Base-by-base conservation (phyloP, 306 rosid genomes). In the Fragaria ananassa region DNA sequence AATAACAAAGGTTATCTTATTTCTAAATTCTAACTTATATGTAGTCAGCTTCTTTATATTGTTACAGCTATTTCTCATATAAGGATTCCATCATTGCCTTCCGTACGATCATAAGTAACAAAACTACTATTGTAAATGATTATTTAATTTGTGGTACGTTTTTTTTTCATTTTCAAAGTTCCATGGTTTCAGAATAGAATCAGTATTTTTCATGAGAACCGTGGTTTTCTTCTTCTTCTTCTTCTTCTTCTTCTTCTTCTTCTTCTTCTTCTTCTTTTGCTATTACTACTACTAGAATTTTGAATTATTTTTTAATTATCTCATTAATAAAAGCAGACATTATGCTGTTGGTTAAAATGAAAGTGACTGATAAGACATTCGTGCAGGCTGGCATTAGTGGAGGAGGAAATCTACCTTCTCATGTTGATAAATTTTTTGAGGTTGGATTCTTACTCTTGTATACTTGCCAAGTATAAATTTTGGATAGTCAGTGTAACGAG, bases 371-470 rank as follows among this genome's bases (percentile, higher is more conserved):
- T 77, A 70, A 45, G 21, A 42, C 27, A 85, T 41, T 80, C 71
- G 19, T 87, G 88, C 90, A 93, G 98, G 98, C 96, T 76, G 96
- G 96, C 81, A 4, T 94, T 80, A 91, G 97, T 80, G 98, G 97
- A 75, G 98, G 98, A 50, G 95, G 96, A 65, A 91, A 89, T 85
- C 87, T 94, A 66, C 87, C 98, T 61, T 68, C 83, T 71, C 95
- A 94, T 46, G 87, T 94, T 3, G 98, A 94, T 67, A 87, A 68
- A 9, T 94, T 94, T 88, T 94, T 91, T 65, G 97, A 94, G 97
- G 98, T 94, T 72, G 77, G 86, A 29, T 76, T 13, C 80, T 68
- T 57, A 56, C 42, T 15, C 64, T n/a, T 42, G 6, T 64, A 21
- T 56, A 11, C 53, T 64, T 75, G 34, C 65, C 66, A 17, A 15